Conservation (phyloP, 2,329 filamentous ascomycete genomes). For the Colletotrichum incanum region DNA sequence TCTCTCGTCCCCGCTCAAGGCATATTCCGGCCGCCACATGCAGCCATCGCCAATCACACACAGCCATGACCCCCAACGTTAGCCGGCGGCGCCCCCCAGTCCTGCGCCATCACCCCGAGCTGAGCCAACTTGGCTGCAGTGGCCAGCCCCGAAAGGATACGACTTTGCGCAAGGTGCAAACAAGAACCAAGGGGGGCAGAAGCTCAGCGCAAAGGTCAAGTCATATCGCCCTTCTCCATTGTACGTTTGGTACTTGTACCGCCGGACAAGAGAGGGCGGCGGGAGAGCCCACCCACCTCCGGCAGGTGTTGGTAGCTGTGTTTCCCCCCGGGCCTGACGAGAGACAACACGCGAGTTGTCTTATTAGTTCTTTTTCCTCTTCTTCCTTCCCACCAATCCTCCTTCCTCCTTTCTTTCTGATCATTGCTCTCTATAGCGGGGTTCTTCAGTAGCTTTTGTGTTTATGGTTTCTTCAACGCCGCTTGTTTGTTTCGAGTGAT, state of each 20-base stretch:
- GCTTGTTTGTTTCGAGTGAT: neutral
- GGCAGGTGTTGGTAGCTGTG: conserved; percentile 15
- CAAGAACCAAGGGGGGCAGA: neutral
- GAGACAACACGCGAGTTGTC: conserved; percentile 21
- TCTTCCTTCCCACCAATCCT: conserved; percentile 5
- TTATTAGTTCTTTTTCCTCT: conserved; percentile 26
- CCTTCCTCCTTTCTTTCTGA: neutral
- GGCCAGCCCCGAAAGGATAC: conserved; percentile 16
- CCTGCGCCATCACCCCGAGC: conserved; percentile 40
- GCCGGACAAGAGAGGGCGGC: neutral
- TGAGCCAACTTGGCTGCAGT: conserved; percentile 35
- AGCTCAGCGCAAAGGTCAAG: neutral
- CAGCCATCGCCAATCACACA: conserved; percentile 20
- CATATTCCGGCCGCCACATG: conserved; percentile 30
- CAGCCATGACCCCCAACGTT: conserved; percentile 6
- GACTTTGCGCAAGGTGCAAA: neutral
- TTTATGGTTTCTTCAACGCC: conserved; percentile 2
- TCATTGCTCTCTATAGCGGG: conserved; percentile 1
- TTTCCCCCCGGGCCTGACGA: conserved; percentile 14
- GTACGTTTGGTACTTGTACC: neutral
- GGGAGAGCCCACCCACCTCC: conserved; percentile 12
- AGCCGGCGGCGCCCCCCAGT: conserved; percentile 15
- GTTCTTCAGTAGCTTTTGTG: neutral
- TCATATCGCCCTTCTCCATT: neutral
- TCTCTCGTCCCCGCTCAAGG: neutral